Evolutionary conservation across 768 basidiomycete genomes (phyloP).

Genomic region (Russula sp.): DNA sequence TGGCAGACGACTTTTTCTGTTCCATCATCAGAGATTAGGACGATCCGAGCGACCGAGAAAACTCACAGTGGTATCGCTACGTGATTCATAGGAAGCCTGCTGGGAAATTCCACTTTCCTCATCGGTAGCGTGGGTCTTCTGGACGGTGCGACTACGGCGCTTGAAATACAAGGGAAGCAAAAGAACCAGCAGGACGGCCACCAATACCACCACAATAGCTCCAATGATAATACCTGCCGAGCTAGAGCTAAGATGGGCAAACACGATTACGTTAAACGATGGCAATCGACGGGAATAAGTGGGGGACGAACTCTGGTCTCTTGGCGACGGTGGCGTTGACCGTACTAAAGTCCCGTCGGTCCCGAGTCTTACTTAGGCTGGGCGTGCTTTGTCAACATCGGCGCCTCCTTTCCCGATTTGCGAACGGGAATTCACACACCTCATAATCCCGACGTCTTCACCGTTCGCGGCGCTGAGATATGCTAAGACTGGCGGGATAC

Average conservation of each 20-base stretch:
- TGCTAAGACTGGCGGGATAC: neutral
- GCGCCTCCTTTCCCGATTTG: too few species aligned
- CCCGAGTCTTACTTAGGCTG: neutral
- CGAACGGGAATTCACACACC: neutral
- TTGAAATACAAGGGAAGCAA: neutral
- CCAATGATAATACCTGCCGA: neutral
- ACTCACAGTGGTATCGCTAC: neutral
- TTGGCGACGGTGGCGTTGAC: neutral
- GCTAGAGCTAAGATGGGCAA: neutral
- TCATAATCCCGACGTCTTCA: neutral
- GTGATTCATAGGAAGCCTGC: neutral
- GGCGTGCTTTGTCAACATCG: neutral
- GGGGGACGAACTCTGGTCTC: neutral
- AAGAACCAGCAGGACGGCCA: neutral
- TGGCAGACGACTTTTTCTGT: neutral
- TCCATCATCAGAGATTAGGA: neutral
- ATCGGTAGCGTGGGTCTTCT: neutral
- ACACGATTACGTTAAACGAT: neutral
- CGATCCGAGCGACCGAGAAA: neutral
- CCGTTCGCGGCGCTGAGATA: neutral
- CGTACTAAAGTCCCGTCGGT: neutral
- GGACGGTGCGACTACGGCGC: neutral
- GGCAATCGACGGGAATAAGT: neutral
- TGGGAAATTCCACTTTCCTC: neutral
- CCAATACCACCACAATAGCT: neutral